Evolutionary conservation across 306 rosid species (phyloP), one percentile per base, ranked within the genome.

Genomic region (Alnus rubra): DNA sequence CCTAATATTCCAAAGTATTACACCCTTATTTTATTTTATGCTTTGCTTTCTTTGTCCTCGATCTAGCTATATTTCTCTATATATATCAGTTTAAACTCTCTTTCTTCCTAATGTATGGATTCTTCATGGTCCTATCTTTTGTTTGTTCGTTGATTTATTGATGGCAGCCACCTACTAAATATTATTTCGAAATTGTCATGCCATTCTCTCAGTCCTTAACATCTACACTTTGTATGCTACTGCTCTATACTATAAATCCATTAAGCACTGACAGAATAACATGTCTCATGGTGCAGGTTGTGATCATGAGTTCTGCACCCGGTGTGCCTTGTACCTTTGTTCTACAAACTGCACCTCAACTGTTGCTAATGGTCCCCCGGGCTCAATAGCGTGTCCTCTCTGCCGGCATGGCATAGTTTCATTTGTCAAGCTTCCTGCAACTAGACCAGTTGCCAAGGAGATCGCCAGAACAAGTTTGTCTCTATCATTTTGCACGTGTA

Each of bases 351-450:
- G 86, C 31, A 79, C 86, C 42, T 62, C 92, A 10, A 64, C 81
- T 10, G 71, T 67, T 63, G 78, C 75, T 23, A 83, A 84, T 30
- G 92, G 92, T 8, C 91, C 94, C 8, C 90, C 91, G 9, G 99
- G 99, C 58, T 91, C 99, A 75, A 92, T 95, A 16, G 91, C 98
- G 0, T 95, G 99, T 76, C 98, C 99, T 51, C 97, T 95, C 28
- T 95, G 99, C 80, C 82, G 99, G 47, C 94, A 90, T 18, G 92
- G 98, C 73, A 93, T 95, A 73, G 96, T 95, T 62, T 84, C 94
- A 28, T 96, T 91, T 82, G 87, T 83, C 13, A 91, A 86, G 87
- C 99, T 96, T 77, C 83, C 86, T 1, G 87, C 78, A 11, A 75
- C 89, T 47, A 80, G 79, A 70, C 86, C 93, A 0, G 56, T 80